Base-by-base conservation (phyloP, 2,329 filamentous ascomycete species). In the Aspergillus sp. region DNA sequence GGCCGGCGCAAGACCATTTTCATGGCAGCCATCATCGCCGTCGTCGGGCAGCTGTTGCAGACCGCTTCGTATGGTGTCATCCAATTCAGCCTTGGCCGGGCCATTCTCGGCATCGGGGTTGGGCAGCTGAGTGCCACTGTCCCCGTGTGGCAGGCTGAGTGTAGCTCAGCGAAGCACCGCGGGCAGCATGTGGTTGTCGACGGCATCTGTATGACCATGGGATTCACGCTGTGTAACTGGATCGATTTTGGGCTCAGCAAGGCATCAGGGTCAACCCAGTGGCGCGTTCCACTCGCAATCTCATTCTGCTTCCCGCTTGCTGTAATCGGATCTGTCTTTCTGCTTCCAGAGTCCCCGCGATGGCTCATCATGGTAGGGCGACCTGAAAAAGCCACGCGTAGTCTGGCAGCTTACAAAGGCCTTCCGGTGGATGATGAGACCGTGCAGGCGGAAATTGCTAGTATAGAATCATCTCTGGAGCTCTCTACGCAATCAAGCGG, bases 211-310 rank as follows among this genome's bases (percentile, higher is more conserved):
- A 60, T 74, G 49, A 67, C 63, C 30, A 68, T 57, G n/a, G 57
- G 57, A 2, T 58, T 53, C 32, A 43, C 47, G 1, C 52, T 60
- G 9, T 53, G 51, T 42, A 58, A 75, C 60, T 74, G 74, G 74
- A 62, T 75, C 48, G 71, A 77, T 52, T 69, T 75, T 38, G 71
- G 71, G 1, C 74, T 77, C 51, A 76, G 69, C 4, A 51, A 48
- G 12, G 74, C 75, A 2, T 68, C 70, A 19, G 63, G 64, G 5
- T 64, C 61, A 1, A 59, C 70, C 7, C 63, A 72, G 12, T 80
- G 77, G 77, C 69, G 77, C 15, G 73, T 78, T 44, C 77, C 78
- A 0, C 73, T 80, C 39, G 75, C 73, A 3, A 74, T 81, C 52
- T 78, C 81, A 52, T 75, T 79, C 49, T 45, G 77, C 9, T 74